Evolutionary conservation across 345 rosid genomes (phyloP).

Genomic region (Microthlaspi erraticum): DNA sequence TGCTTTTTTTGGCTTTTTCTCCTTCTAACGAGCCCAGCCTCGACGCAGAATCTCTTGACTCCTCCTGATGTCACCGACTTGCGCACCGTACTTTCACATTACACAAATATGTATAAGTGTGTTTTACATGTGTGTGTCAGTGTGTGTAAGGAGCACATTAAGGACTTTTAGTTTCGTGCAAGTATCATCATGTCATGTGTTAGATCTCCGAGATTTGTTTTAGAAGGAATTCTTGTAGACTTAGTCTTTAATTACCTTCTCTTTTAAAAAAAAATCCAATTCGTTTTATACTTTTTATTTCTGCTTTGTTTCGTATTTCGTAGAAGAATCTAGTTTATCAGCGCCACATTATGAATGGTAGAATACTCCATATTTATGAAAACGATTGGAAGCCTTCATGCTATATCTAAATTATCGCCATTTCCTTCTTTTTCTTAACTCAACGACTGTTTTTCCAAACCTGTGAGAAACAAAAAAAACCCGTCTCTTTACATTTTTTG

Average conservation of each 20-base stretch:
- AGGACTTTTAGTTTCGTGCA: slow-evolving; percentile 35
- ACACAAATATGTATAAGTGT: slow-evolving; percentile 1
- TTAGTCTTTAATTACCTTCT: slow-evolving; percentile 8
- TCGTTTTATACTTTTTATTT: not conserved
- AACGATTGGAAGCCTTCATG: slow-evolving; percentile 8
- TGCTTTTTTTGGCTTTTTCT: slow-evolving; percentile 42
- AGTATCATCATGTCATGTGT: slow-evolving; percentile 23
- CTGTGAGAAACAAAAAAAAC: no score
- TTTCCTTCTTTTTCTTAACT: not conserved
- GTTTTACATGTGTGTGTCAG: not conserved
- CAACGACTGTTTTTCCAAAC: not conserved
- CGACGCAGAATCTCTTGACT: slow-evolving; percentile 33
- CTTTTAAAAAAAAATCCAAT: not conserved
- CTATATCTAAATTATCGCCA: no score
- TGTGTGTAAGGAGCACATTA: slow-evolving; percentile 9
- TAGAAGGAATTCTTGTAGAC: not conserved
- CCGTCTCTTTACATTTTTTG: not conserved
- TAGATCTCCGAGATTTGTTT: slow-evolving; percentile 34
- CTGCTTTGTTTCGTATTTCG: slow-evolving; percentile 9
- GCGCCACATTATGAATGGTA: slow-evolving; percentile 10
- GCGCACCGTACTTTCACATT: slow-evolving; percentile 12
- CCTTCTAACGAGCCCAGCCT: slow-evolving; percentile 44
- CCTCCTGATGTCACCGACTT: slow-evolving; percentile 31
- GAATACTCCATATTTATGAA: slow-evolving; percentile 1
- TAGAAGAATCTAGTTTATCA: slow-evolving; percentile 13